Evolutionary conservation across 2,329 filamentous ascomycete genomes (phyloP).

Genomic region (Colletotrichum sp.): DNA sequence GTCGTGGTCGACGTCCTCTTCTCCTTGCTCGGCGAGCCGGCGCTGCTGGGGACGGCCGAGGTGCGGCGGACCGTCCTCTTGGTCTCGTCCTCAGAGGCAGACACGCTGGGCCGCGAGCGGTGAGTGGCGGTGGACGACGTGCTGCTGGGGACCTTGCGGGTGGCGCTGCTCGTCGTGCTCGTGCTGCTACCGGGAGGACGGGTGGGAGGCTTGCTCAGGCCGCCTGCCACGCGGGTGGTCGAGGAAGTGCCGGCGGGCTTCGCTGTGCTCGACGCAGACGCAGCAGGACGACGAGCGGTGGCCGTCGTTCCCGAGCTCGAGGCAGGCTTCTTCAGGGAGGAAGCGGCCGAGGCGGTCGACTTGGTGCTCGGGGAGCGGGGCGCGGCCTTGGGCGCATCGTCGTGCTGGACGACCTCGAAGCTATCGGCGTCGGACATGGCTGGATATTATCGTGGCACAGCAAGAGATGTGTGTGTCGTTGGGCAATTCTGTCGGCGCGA

Average conservation of each 20-base stretch:
- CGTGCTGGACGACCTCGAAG: conserved; percentile 48
- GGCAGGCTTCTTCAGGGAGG: conserved; percentile 39
- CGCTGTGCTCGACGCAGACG: conserved; percentile 32
- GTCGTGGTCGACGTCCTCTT: conserved; percentile 39
- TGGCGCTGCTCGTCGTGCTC: conserved; percentile 31
- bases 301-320: conserved; percentile 29
- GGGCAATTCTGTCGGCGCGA: neutral
- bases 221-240: conserved; percentile 39
- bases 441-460: conserved; percentile 6
- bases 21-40: conserved; percentile 29
- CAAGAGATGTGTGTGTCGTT: neutral
- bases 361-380: conserved; percentile 37
- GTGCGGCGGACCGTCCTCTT: conserved; percentile 50
- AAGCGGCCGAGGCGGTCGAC: conserved; percentile 29
- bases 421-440: conserved; percentile 54
- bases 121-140: conserved; percentile 44
- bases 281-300: conserved; percentile 37
- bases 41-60: conserved; percentile 46
- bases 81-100: conserved; percentile 54
- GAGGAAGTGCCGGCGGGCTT: conserved; percentile 33
- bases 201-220: conserved; percentile 53
- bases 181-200: conserved; percentile 46
- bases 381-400: conserved; percentile 39
- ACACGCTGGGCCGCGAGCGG: conserved; percentile 51
- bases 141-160: conserved; percentile 35